These are phyloP conservation scores for Poronia punctata DNA, from an alignment of 495 filamentous ascomycete species.

Conservation along the genomic window DNA sequence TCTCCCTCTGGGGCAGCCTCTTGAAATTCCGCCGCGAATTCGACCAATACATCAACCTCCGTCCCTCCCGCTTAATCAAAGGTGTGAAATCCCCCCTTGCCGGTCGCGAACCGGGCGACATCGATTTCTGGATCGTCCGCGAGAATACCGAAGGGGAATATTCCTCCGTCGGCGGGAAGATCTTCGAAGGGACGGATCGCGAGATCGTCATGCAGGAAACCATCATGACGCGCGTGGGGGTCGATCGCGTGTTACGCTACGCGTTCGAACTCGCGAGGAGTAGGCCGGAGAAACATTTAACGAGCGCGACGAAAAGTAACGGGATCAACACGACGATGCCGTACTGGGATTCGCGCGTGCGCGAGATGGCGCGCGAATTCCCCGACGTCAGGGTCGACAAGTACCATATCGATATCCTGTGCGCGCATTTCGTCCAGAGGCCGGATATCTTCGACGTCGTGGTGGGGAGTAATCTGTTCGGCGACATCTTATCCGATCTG, in stretches of 20 bases:
- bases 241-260: slow-evolving; percentile 68
- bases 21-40: slow-evolving; percentile 75
- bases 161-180: slow-evolving; percentile 42
- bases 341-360: slow-evolving; percentile 69
- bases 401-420: slow-evolving; percentile 75
- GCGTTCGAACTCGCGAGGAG: slow-evolving; percentile 69
- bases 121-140: slow-evolving; percentile 81
- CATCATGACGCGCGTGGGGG: slow-evolving; percentile 67
- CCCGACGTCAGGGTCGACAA: slow-evolving; percentile 65
- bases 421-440: slow-evolving; percentile 77
- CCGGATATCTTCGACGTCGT: slow-evolving; percentile 73
- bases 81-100: slow-evolving; percentile 42
- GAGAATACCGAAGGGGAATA: slow-evolving; percentile 82
- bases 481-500: slow-evolving; percentile 79
- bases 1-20: slow-evolving; percentile 47
- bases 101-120: slow-evolving; percentile 55
- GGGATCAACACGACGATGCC: slow-evolving; percentile 64
- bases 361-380: slow-evolving; percentile 65
- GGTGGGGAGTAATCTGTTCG: slow-evolving; percentile 77
- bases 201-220: slow-evolving; percentile 58
- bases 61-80: slow-evolving; percentile 57
- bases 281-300: slow-evolving; percentile 65
- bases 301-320: slow-evolving; percentile 77
- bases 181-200: slow-evolving; percentile 54
- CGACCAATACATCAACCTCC: slow-evolving; percentile 75